Conservation (phyloP, 495 filamentous ascomycete species). For the Lasiosphaeris hirsuta region DNA sequence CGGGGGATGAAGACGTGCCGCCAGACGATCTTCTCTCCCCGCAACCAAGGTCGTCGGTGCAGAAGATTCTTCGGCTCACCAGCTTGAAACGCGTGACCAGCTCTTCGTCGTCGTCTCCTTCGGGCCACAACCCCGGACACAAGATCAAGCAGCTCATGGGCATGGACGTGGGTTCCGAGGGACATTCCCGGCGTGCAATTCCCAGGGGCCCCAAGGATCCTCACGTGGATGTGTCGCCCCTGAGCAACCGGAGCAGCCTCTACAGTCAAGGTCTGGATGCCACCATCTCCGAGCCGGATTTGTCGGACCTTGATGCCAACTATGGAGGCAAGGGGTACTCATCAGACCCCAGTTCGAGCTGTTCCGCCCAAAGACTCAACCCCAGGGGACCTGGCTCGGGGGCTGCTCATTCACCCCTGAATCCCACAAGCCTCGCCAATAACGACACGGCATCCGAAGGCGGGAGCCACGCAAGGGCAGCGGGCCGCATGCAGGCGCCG, state of each 20-base stretch:
- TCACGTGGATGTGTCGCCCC: slow-evolving; percentile 11
- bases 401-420: background rate
- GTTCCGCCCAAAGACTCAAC: background rate
- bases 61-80: slow-evolving; percentile 14
- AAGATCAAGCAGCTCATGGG: slow-evolving; percentile 26
- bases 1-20: background rate
- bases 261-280: slow-evolving; percentile 12
- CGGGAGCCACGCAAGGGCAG: background rate
- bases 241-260: slow-evolving; percentile 18
- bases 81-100: background rate
- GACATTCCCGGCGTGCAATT: background rate
- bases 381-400: background rate
- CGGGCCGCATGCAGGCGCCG: background rate
- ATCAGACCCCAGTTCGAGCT: slow-evolving; percentile 6
- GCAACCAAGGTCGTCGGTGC: slow-evolving; percentile 9
- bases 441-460: too few species aligned
- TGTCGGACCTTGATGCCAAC: background rate
- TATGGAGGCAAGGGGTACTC: background rate
- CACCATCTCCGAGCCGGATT: background rate
- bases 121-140: slow-evolving; percentile 18
- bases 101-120: slow-evolving; percentile 9
- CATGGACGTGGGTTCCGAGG: slow-evolving; percentile 6
- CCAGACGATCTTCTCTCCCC: slow-evolving; percentile 6
- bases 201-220: slow-evolving; percentile 3
- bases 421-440: background rate